Base-by-base conservation (phyloP, 139 green algal genomes). In the Asterochloris erici region DNA sequence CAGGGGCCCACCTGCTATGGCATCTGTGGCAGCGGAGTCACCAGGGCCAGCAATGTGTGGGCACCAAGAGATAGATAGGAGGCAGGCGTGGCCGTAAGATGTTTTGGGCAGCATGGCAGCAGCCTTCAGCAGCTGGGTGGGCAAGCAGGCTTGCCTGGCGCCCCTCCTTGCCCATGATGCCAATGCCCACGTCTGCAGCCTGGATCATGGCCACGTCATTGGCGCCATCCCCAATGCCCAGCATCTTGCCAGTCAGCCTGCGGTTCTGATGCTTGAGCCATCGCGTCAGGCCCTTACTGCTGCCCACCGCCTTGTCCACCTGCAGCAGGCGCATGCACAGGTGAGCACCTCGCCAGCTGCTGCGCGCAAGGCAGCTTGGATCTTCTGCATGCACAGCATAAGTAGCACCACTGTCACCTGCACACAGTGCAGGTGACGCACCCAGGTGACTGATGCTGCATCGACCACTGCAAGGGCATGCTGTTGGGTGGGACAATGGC, bases 151-250 rank as follows among this genome's bases (percentile, higher is more conserved):
- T 54, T 54, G 38, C 76, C 80, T 84, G 83, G 21, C 96, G 93
- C 21, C 97, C 97, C 88, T 99, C 97, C 66, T 96, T 91, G 29
- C 97, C 97, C 83, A 93, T 96, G 91, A 99, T 99, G 78, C 97
- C 97, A 13, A 98, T 92, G 16, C 97, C 97, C 17, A 99, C 95
- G 85, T 99, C 94, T 14, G 97, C 97, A 2, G 96, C 94, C 87
- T 97, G 88, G 79, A 91, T 85, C 97, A 99, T 99, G 82, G 94
- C 94, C 71, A 99, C 97, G 85, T 99, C 97, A 79, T 99, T 99
- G 73, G 97, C 97, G 64, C 97, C 97, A 85, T 99, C 97, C 6
- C 97, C 97, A 24, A 99, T 98, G 82, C 91, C 93, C 61, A 99
- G 92, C 85, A 98, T 99, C 82, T 84, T 84, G 80, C 80, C 70